A percentile compares a stretch with the other conserved stretches of the same genome.
Conservation (phyloP, 495 filamentous ascomycete species). For the Hypoxylon fuscum region DNA sequence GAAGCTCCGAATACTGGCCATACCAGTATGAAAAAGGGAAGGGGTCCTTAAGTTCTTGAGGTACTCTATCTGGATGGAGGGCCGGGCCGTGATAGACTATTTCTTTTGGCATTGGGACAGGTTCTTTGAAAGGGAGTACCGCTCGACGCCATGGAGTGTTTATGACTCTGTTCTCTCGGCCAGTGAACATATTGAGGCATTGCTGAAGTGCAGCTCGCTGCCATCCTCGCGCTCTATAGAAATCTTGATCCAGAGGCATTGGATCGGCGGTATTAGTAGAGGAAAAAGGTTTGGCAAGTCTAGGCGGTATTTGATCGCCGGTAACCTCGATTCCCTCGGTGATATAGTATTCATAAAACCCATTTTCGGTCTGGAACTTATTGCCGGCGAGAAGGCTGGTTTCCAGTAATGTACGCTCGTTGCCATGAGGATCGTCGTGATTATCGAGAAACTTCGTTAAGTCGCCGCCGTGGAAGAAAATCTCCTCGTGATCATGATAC, state of each 20-base stretch:
- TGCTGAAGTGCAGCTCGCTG: conserved; percentile 53
- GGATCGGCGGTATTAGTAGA: neutral
- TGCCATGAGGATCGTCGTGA: too few species aligned
- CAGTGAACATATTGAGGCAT: conserved; percentile 43
- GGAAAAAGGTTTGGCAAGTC: neutral
- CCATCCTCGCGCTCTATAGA: conserved; percentile 45
- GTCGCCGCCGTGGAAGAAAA: conserved; percentile 8
- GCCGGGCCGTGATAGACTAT: conserved; percentile 33
- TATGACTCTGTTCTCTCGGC: conserved; percentile 31
- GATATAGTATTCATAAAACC: conserved; percentile 18
- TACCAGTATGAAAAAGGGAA: conserved; percentile 38
- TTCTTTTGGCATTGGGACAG: conserved; percentile 26
- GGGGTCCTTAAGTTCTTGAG: conserved; percentile 30
- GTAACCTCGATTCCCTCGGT: conserved; percentile 8
- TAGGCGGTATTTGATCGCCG: neutral
- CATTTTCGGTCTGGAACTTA: conserved; percentile 19
- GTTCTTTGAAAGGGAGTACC: conserved; percentile 42
- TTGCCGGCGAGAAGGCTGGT: too few species aligned
- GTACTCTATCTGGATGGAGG: conserved; percentile 11
- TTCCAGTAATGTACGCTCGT: too few species aligned
- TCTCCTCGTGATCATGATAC: conserved; percentile 9
- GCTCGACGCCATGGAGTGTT: conserved; percentile 42
- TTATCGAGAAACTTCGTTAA: too few species aligned
- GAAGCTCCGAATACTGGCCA: conserved; percentile 21
- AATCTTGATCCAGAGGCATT: conserved; percentile 12